Evolutionary conservation across 176 grass and related monocot genomes (phyloP), one percentile per base, ranked within the genome.

Genomic region (Miscanthus lutarioriparius): DNA sequence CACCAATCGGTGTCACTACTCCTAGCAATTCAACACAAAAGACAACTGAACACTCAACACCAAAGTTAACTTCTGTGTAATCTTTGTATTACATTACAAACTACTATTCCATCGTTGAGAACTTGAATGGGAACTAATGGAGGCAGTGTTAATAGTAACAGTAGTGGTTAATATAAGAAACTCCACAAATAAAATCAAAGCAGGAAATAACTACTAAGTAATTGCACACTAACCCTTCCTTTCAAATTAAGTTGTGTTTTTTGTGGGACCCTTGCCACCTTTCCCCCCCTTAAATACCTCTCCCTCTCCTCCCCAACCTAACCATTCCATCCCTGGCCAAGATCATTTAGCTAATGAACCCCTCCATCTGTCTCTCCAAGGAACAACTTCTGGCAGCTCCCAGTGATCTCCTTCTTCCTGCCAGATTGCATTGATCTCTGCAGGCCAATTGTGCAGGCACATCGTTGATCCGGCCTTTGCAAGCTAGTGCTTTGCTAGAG

Each of bases 261-360:
- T 23, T 25, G 27, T 83, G 56, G 88, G 84, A 4, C 39, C 15
- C 47, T 49, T 17, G 14, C 47, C 15, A 17, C 75, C 23, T 63
- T 87, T 36, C 80, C 63, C 26, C 69, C 68, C 80, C 17, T 79
- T 87, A 87, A 83, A 86, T 83, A 90, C 79, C 79, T 32, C 30
- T 2, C 20, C 71, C 36, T 36, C 61, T 26, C 25, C 75, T 84
- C 28, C 76, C 64, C 54, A 22, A 45, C 77, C 70, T 80, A 80
- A 79, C 8, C 88, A 74, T 61, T 83, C 80, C 68, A 38, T 43
- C 22, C 35, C 30, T 53, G 41, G 54, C 66, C 5, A 84, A 74
- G 61, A 26, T 73, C 28, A 83, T n/a, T 82, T 80, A 73, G 82
- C 62, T 80, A 89, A 82, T 75, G 11, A 64, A 22, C 40, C 26